These are phyloP conservation scores for Microstroma glucosiphilum DNA, from an alignment of 1,284 basidiomycete species.

Conservation along the genomic window DNA sequence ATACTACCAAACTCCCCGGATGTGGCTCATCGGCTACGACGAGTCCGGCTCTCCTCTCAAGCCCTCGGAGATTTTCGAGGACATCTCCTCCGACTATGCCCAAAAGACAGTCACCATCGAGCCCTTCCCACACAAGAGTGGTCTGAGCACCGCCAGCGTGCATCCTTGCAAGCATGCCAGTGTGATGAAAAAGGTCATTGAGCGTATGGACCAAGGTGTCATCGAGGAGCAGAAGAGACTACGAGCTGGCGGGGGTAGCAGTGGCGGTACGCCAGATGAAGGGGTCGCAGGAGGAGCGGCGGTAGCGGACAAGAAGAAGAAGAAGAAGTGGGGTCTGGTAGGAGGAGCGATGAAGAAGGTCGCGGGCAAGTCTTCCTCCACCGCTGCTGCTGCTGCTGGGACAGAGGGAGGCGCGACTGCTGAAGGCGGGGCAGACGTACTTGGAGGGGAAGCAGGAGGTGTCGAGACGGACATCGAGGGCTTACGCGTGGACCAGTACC, in stretches of 20 bases:
- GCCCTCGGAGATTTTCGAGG: conserved; percentile 89
- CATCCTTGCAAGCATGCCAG: conserved; percentile 98
- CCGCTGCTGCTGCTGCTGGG: not conserved
- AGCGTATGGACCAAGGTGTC: conserved; percentile 75
- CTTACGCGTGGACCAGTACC: conserved; percentile 46
- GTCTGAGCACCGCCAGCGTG: conserved; percentile 62
- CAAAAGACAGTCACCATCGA: conserved; percentile 99
- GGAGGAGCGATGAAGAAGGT: conserved; percentile 65
- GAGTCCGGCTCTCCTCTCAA: conserved; percentile 44
- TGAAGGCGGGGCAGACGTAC: too few relatives aligned
- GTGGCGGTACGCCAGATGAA: conserved; percentile 1
- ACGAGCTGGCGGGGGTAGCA: conserved; percentile 21
- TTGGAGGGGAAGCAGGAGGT: conserved; percentile 7
- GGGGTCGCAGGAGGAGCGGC: not conserved
- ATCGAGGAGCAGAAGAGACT: conserved; percentile 53
- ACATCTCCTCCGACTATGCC: conserved; percentile 92
- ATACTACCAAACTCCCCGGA: conserved; percentile 45
- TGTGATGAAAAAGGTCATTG: conserved; percentile 99
- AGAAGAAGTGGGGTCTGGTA: conserved; percentile 63
- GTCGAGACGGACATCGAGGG: conserved; percentile 29
- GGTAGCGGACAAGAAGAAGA: conserved; percentile 62
- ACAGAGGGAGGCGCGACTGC: conserved; percentile 1
- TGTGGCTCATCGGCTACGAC: conserved; percentile 50
- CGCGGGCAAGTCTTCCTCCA: conserved; percentile 49
- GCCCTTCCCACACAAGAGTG: conserved; percentile 82